Base-by-base conservation (phyloP, 2,329 filamentous ascomycete species). In the Fusarium algeriense region DNA sequence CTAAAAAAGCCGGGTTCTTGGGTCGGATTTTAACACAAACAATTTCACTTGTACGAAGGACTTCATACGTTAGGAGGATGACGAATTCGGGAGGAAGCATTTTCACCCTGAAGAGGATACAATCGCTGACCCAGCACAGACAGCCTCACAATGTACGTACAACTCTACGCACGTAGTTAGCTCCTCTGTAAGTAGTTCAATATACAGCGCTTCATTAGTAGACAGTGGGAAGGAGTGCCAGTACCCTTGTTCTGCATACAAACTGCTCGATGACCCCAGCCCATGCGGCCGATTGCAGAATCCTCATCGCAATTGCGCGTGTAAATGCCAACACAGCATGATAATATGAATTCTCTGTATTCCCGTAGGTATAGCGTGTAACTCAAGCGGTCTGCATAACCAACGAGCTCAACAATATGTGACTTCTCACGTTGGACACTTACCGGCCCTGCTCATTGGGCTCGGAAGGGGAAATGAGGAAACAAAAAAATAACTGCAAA, bases 231-330 rank as follows among this genome's bases (percentile, higher is more conserved):
- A 7, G 10, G 28, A 7, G 10, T 30, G 13, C 48, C 3, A 40
- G 26, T 7, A 37, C 26, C 20, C n/a, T 40, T 9, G 12, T n/a
- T 20, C 34, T 26, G n/a, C 20, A 35, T 14, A 12, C 12, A n/a
- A 32, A 28, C 32, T 32, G 32, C 17, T 30, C 17, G 26, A 46
- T 26, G n/a, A 23, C 14, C n/a, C 30, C 12, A 19, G 12, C 17
- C 14, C 26, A 32, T 32, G 19, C 26, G 49, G 34, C 6, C 28
- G 35, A 30, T 43, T 54, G 50, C 37, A 54, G 37, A 41, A 53
- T 14, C 23, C 37, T 23, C 26, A 54, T 54, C 50, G 26, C 4
- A 10, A n/a, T 38, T 52, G 23, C 48, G 37, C 13, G 14, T 20
- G 35, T 11, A 7, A 20, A 17, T 37, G 10, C 7, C 20, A 3